Evolutionary conservation across 2,329 filamentous ascomycete species (phyloP), one percentile per base, ranked within the genome.

Genomic region (Cryphonectria nitschkei): DNA sequence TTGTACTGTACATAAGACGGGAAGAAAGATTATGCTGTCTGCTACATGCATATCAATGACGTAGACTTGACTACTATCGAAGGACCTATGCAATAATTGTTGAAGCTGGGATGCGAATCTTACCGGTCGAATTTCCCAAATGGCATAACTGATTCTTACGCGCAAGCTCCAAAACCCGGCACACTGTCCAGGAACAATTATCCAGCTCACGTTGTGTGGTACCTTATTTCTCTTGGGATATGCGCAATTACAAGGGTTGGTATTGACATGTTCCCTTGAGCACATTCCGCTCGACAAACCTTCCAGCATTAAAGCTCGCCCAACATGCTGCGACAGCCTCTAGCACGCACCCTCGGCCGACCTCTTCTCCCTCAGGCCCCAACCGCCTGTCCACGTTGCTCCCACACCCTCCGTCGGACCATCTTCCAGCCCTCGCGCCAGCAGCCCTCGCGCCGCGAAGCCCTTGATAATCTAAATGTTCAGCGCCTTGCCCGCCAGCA

Each of bases 381-480:
- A 22, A 7, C 39, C 19, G 29, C 67, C 60, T 71, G 69, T 67
- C 69, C 66, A 8, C 69, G 69, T 46, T 73, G 69, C 66, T 67
- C 71, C 58, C 68, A 65, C 41, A 64, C 64, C 14, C 43, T 43
- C 56, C 77, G 77, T 61, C 82, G 82, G 64, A 80, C 80, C n/a
- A 77, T 84, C 68, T 73, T 81, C 65, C 75, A 75, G 67, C 73
- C 76, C 56, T 73, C 74, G 52, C 73, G 73, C 61, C 56, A 50
- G 34, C 67, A 54, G 29, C 46, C 74, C 9, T 73, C 76, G 1
- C 67, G 76, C 26, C 73, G 78, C 34, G 81, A 82, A 41, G 79
- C 83, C 11, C 77, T 83, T 65, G 85, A 89, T 71, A 82, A 81
- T 37, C 80, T 88, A 72, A 84, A 89, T 74, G 75, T 89, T 73